Conservation (phyloP, 2,329 filamentous ascomycete genomes). For the Ceratocystis cubensis region DNA sequence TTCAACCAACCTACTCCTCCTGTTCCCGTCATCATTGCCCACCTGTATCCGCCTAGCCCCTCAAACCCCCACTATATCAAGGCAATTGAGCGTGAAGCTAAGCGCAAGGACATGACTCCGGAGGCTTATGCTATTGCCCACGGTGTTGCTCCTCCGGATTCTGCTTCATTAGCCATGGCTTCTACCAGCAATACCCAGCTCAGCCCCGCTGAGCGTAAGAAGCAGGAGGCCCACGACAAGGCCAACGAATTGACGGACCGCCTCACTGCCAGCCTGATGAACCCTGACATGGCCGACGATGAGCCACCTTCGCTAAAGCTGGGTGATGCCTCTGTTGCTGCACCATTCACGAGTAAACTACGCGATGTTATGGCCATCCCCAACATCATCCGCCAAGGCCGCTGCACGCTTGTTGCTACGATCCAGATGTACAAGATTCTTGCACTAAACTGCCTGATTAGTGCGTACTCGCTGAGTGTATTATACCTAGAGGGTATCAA, state of each 20-base stretch:
- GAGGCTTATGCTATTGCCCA: constrained; percentile 44
- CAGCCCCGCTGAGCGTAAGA: constrained; percentile 43
- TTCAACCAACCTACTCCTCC: constrained; percentile 94
- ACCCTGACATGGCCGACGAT: constrained; percentile 71
- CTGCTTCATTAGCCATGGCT: constrained; percentile 54
- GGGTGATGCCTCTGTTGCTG: constrained; percentile 91
- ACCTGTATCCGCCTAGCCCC: constrained; percentile 83
- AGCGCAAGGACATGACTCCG: constrained; percentile 58
- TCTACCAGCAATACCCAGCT: constrained; percentile 32
- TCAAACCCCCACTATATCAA: constrained; percentile 89
- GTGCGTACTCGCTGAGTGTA: constrained; percentile 90
- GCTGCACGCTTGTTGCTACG: constrained; percentile 92
- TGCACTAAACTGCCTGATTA: constrained; percentile 93
- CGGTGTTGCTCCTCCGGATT: constrained; percentile 45
- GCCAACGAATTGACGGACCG: constrained; percentile 74
- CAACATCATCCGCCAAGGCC: constrained; percentile 95
- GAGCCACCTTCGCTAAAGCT: constrained; percentile 95
- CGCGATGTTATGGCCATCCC: constrained; percentile 94
- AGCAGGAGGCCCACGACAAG: constrained; percentile 55
- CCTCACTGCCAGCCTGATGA: constrained; percentile 77
- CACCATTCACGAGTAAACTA: constrained; percentile 94
- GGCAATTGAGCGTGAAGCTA: constrained; percentile 74
- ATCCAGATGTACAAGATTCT: constrained; percentile 99
- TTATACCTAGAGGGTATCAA: constrained; percentile 97
- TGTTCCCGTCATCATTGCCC: constrained; percentile 81